Conservation (phyloP, 2,329 filamentous ascomycete genomes). For the Teratosphaeriaceae sp. region DNA sequence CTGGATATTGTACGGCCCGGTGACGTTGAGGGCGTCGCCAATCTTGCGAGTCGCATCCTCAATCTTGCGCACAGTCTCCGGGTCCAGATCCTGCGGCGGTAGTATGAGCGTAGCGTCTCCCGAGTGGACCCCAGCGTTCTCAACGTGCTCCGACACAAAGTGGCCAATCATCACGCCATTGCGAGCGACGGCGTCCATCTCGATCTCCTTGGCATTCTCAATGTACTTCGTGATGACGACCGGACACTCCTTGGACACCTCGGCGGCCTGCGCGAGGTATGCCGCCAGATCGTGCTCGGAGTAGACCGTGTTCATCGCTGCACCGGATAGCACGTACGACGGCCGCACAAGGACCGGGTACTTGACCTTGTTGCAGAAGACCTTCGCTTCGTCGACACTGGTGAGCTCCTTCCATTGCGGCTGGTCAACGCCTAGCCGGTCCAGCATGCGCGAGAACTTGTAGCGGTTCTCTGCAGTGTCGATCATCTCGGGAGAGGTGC, state of each 20-base stretch:
- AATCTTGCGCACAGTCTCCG: conserved; percentile 82
- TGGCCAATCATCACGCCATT: conserved; percentile 87
- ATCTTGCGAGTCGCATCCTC: conserved; percentile 96
- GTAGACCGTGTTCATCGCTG: conserved; percentile 99
- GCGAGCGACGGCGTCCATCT: conserved; percentile 96
- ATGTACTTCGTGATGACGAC: conserved; percentile 99
- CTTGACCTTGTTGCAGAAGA: conserved; percentile 79
- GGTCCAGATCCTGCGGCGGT: conserved; percentile 86
- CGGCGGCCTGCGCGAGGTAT: conserved; percentile 83
- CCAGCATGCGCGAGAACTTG: conserved; percentile 98
- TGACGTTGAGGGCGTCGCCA: conserved; percentile 86
- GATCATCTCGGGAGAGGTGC: conserved; percentile 98
- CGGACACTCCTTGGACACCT: conserved; percentile 90
- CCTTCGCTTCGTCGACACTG: conserved; percentile 81
- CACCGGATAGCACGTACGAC: conserved; percentile 93
- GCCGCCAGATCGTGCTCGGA: conserved; percentile 85
- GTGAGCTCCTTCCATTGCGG: conserved; percentile 97
- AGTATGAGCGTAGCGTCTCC: conserved; percentile 94
- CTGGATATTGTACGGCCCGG: conserved; percentile 96
- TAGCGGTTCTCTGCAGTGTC: conserved; percentile 95
- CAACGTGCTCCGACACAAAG: conserved; percentile 97
- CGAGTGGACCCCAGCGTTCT: conserved; percentile 97
- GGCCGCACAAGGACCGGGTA: conserved; percentile 94
- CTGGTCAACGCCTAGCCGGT: conserved; percentile 90
- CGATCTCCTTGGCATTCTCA: conserved; percentile 98